Evolutionary conservation across 2,329 filamentous ascomycete genomes (phyloP), one percentile per base, ranked within the genome.

Genomic region (Penicillium sp.): DNA sequence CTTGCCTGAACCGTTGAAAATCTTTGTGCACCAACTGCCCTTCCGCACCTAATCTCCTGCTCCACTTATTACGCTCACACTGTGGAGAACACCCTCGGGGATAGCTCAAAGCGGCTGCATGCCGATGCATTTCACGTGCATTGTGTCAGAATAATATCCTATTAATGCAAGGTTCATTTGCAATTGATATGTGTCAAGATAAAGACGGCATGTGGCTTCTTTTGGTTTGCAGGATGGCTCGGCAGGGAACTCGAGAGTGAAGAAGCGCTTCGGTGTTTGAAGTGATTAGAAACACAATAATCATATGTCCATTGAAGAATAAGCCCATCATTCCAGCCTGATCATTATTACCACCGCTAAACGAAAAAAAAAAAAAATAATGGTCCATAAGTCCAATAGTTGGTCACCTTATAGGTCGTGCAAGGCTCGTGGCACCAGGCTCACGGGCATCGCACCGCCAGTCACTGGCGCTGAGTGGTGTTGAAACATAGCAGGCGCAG

Each of bases 361-460:
- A 31, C 12, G n/a, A 7, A 31, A 47, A n/a, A 17, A 17, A n/a
- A 25, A 14, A 31, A 47, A n/a, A 25, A 6, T 17, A 6, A 4
- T 1, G 4, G 22, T 28, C 10, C 39, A 11, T 43, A n/a, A 38
- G 37, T 43, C n/a, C 53, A 11, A 55, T 35, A 55, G 31, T 49
- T 4, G 15, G n/a, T 25, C 37, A 20, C 17, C 20, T 67, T 50
- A 67, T 42, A 61, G 67, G 55, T 69, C 67, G 58, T 69, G 67
- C 28, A 68, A 55, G n/a, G 63, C 63, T 54, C 67, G 61, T n/a
- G 67, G 63, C 10, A 69, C 67, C 41, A 68, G 53, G n/a, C 60
- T 54, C 10, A 69, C 54, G 17, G 67, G 67, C 67, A 69, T 67
- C 38, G 67, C 65, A 15, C 67, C 67, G 47, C 61, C 67, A 14